Evolutionary conservation across 768 basidiomycete genomes (phyloP).

Genomic region (Mycena floridula): DNA sequence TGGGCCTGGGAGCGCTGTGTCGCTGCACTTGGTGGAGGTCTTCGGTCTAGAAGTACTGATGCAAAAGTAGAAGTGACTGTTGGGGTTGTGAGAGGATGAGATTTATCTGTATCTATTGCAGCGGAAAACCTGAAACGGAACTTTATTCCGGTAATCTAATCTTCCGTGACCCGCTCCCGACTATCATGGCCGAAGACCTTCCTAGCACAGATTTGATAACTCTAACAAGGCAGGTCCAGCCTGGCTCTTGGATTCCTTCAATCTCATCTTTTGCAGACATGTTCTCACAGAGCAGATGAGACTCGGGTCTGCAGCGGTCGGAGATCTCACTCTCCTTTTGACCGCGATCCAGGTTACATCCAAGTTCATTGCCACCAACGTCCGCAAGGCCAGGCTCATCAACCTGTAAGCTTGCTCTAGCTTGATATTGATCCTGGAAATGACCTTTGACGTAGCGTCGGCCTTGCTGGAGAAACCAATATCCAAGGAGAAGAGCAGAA

Average conservation of each 20-base stretch:
- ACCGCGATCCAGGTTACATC: slow-evolving; percentile 94
- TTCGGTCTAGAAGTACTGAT: slow-evolving; percentile 23
- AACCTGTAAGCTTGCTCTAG: slow-evolving; percentile 90
- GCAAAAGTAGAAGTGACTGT: slow-evolving; percentile 64
- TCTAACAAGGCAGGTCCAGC: too few relatives aligned
- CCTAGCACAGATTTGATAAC: slow-evolving; percentile 89
- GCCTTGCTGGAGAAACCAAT: slow-evolving; percentile 93
- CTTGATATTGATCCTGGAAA: too few relatives aligned
- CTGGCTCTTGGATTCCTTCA: too few relatives aligned
- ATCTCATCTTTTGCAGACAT: too few relatives aligned
- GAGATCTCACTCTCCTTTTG: slow-evolving; percentile 90
- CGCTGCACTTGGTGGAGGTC: slow-evolving; percentile 40
- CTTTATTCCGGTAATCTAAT: too few relatives aligned
- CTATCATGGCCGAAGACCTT: slow-evolving; percentile 56
- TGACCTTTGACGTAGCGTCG: slow-evolving; percentile 73
- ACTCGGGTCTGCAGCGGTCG: slow-evolving; percentile 77
- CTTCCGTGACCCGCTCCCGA: too few relatives aligned
- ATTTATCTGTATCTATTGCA: not conserved
- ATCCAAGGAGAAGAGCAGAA: slow-evolving; percentile 99
- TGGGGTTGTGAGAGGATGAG: slow-evolving; percentile 59
- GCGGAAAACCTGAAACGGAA: too few relatives aligned
- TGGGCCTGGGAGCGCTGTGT: slow-evolving; percentile 73
- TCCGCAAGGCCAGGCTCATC: slow-evolving; percentile 93
- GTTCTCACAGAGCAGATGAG: slow-evolving; percentile 83
- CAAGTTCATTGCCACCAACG: slow-evolving; percentile 98